These are phyloP conservation scores for Dichotomocladium elegans DNA, from an alignment of 371 early-diverging fungal genomes.

Conservation along the genomic window DNA sequence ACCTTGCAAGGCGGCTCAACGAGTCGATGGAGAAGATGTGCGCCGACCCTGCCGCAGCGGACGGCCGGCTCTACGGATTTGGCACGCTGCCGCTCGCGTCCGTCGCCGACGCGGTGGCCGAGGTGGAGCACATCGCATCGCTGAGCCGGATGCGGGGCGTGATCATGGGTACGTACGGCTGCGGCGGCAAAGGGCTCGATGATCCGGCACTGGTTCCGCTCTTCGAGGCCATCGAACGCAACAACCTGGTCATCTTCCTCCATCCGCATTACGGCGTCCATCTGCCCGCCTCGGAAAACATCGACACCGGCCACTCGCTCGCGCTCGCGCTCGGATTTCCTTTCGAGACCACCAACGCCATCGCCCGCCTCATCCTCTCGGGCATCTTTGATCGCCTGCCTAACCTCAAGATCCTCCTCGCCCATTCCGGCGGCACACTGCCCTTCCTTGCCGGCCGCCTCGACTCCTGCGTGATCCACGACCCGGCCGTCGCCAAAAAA, in stretches of 20 bases:
- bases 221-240: conserved; percentile 18
- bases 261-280: conserved; percentile 43
- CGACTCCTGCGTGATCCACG: conserved; percentile 33
- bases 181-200: conserved; percentile 33
- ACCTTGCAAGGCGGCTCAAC: conserved; percentile 23
- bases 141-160: conserved; percentile 21
- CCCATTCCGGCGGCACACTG: conserved; percentile 35
- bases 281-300: conserved; percentile 9
- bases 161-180: conserved; percentile 31
- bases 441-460: conserved; percentile 43
- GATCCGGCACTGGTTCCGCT: conserved; percentile 34
- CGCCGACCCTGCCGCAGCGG: conserved; percentile 2
- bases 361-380: conserved; percentile 29
- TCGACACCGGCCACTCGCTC: conserved; percentile 31
- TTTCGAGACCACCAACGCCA: conserved; percentile 36
- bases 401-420: conserved; percentile 30
- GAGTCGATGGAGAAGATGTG: conserved; percentile 22
- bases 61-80: conserved; percentile 24
- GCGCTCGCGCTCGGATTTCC: conserved; percentile 41
- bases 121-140: conserved; percentile 22
- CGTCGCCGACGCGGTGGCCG: conserved; percentile 16
- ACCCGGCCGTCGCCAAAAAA: conserved; percentile 15
- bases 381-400: conserved; percentile 35
- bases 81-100: conserved; percentile 30
- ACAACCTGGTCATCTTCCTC: conserved; percentile 25